A percentile compares a stretch with the other conserved stretches of the same genome.
phyloP scores from a whole-genome alignment of 768 basidiomycete species.

The Mycena floridula region DNA sequence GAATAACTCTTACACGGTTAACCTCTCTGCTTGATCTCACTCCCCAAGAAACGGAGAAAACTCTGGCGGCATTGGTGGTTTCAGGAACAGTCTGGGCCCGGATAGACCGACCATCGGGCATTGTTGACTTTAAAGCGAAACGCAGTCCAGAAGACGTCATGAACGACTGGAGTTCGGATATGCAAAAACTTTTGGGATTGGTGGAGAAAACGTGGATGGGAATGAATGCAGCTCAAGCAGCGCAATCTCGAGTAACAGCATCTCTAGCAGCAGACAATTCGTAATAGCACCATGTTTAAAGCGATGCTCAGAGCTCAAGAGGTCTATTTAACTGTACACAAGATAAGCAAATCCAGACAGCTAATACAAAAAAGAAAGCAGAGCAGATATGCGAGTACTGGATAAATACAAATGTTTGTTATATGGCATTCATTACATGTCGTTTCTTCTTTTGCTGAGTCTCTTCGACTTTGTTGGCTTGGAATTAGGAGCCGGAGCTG shows the following conservation, averaged over 20 bases:
- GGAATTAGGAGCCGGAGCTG: constrained; percentile 1
- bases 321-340: background rate
- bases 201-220: constrained; percentile 99
- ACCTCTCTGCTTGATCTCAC: constrained; percentile 85
- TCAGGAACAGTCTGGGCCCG: constrained; percentile 91
- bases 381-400: background rate
- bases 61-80: constrained; percentile 84
- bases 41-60: constrained; percentile 77
- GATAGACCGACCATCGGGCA: constrained; percentile 85
- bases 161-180: constrained; percentile 98
- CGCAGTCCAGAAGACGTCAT: constrained; percentile 86
- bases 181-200: constrained; percentile 84
- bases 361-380: background rate
- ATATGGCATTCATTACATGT: constrained; percentile 16
- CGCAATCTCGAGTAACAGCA: constrained; percentile 55
- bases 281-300: background rate
- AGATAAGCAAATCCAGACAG: too few relatives aligned
- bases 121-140: constrained; percentile 82
- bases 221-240: constrained; percentile 85
- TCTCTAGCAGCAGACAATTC: constrained; percentile 5
- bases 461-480: constrained; percentile 26
- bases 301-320: background rate
- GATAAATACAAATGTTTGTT: background rate
- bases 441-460: constrained; percentile 37
- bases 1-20: constrained; percentile 80